A percentile compares a stretch with the other conserved stretches of the same genome.
These are phyloP conservation scores for Tubosaeta brunneosetosa DNA, from an alignment of 768 basidiomycete genomes.

Conservation along the genomic window DNA sequence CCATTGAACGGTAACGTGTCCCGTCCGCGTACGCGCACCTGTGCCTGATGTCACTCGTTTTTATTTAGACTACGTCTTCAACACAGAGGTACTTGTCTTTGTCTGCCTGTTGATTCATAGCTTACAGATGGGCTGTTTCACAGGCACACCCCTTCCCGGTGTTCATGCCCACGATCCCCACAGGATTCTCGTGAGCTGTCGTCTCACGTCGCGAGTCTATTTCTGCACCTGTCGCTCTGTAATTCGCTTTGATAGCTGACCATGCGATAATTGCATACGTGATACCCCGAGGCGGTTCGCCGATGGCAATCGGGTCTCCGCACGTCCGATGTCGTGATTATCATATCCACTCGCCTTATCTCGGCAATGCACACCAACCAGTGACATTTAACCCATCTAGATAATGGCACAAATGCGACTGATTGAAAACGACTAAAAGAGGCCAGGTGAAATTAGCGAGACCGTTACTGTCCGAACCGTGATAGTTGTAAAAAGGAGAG, in stretches of 20 bases:
- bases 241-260: neutral
- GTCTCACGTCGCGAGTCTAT: neutral
- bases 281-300: too few relatives aligned
- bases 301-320: neutral
- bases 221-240: neutral
- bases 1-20: slow-evolving; percentile 64
- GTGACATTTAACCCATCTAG: slow-evolving; percentile 1
- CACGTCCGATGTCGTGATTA: neutral
- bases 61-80: slow-evolving; percentile 74
- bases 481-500: slow-evolving; percentile 13
- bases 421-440: slow-evolving; percentile 8
- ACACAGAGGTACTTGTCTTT: slow-evolving; percentile 65
- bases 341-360: neutral
- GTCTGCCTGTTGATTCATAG: neutral
- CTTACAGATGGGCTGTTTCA: slow-evolving; percentile 1
- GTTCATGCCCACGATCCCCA: slow-evolving; percentile 49
- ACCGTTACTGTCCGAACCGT: slow-evolving; percentile 2
- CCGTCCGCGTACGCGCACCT: neutral
- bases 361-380: neutral
- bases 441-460: slow-evolving; percentile 14
- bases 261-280: neutral
- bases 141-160: slow-evolving; percentile 72
- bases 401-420: slow-evolving; percentile 5
- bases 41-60: slow-evolving; percentile 4
- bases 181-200: slow-evolving; percentile 41